Base-by-base conservation (phyloP, 177 flowering plant genomes). In the Vitis hybrid region DNA sequence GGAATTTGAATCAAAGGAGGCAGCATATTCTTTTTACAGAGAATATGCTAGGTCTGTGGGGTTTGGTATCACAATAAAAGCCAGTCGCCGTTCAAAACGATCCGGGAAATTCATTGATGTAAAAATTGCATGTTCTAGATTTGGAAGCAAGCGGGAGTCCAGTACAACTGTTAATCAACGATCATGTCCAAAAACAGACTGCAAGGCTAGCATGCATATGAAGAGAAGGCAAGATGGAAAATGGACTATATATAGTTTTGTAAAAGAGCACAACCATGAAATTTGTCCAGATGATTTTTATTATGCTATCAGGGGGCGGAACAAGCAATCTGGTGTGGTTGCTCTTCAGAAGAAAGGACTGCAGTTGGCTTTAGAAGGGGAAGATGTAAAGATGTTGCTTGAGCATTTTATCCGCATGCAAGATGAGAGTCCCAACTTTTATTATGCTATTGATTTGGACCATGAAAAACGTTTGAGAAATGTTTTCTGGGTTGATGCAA, bases 31-130 rank as follows among this genome's bases (percentile, higher is more conserved):
- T 46, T 82, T 71, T 62, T 82, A 82, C 66, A 69, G 79, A 46
- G 83, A 82, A 55, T 81, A 81, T 75, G 83, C 86, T 32, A 50
- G 60, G 24, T 77, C 77, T 66, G 75, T 81, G 58, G 84, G 86
- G 58, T 83, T 83, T 72, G 77, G 76, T 32, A 76, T 78, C 61
- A 75, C 78, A 14, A 81, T 81, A 48, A 77, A 77, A 66, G 79
- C 81, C 35, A 81, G 86, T 62, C 81, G 83, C 4, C 83, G 86
- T 21, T 82, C 86, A 12, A 82, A 75, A 62, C 76, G 32, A 46
- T 80, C 85, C 48, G 81, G 85, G 24, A 78, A 82, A 46, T 82
- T 82, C 50, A 82, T 82, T 66, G 85, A 82, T 66, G 80, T 77
- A 13, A 82, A 82, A 70, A 64, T 82, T 69, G 78, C 76, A 7